Base-by-base conservation (phyloP, 805 yeast genomes). In the Cyberlindnera samutprakarnensis region DNA sequence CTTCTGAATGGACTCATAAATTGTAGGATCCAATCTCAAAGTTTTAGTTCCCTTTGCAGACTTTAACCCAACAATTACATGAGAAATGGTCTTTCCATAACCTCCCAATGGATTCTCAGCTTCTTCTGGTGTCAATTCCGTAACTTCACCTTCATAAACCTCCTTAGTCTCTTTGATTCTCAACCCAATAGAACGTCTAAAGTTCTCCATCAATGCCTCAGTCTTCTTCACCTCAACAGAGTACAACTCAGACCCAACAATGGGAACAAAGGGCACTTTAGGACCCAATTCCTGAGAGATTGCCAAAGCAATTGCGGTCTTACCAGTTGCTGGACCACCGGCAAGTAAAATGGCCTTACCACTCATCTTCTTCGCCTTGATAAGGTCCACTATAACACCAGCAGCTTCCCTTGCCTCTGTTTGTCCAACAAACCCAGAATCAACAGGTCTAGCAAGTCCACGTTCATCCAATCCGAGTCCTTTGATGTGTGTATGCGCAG, bases 281-380 rank as follows among this genome's bases (percentile, higher is more conserved):
- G 94, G 92, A 5, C 98, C 98, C 47, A 92, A 68, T 56, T 86
- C 96, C 56, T 92, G 97, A 4, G 96, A 85, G 35, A 92, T 78
- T 2, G 96, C 98, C 49, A 92, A 68, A 0, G 97, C 97, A 49
- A 92, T 70, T 1, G 98, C 98, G 3, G 98, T 92, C 57, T 92
- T 92, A 54, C 98, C 98, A 6, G 97, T 90, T 0, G 97, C 96
- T 8, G 98, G 97, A 6, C 95, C 94, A 32, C 98, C 98, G 1
- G 98, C 97, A 33, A 92, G 68, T 38, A 92, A 61, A 31, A 92
- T 77, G n/a, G 96, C 97, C 52, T 90, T 83, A 18, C 98, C 98
- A 31, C 94, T 81, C 79, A 92, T 82, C 58, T 79, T 85, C 49
- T 85, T 86, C 20, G 84, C 78, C 60, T 87, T 88, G 62, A 92